Percentiles rank a stretch among this genome's conserved stretches.
These are phyloP conservation scores for Zygoascus ofunaensis DNA, from an alignment of 805 yeast genomes.

Conservation along the genomic window DNA sequence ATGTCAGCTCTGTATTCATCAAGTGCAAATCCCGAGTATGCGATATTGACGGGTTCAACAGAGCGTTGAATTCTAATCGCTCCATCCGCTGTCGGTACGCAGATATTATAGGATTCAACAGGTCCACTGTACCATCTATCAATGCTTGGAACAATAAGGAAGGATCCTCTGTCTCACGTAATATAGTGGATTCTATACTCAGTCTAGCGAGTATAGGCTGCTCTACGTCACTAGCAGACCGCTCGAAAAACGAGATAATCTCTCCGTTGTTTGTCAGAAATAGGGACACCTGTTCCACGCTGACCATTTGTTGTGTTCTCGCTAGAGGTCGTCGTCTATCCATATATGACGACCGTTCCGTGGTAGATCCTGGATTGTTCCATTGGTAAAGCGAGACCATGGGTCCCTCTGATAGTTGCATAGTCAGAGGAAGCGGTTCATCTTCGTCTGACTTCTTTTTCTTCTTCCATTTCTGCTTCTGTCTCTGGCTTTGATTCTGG, in stretches of 20 bases:
- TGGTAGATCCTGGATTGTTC: slow-evolving; percentile 23
- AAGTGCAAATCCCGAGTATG: slow-evolving; percentile 47
- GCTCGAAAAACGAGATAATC: slow-evolving; percentile 49
- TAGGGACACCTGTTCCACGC: slow-evolving; percentile 48
- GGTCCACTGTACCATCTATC: slow-evolving; percentile 46
- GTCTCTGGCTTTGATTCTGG: too few relatives aligned
- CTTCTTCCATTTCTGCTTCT: background rate
- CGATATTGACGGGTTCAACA: slow-evolving; percentile 40
- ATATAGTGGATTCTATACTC: slow-evolving; percentile 36
- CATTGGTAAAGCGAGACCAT: slow-evolving; percentile 27
- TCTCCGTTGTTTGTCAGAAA: slow-evolving; percentile 39
- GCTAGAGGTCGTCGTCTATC: slow-evolving; percentile 40
- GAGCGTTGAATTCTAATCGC: slow-evolving; percentile 44
- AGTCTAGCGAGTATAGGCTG: slow-evolving; percentile 43
- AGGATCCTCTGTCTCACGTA: slow-evolving; percentile 44
- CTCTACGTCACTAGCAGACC: slow-evolving; percentile 45
- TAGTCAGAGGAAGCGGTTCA: slow-evolving; percentile 9
- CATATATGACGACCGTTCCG: slow-evolving; percentile 23
- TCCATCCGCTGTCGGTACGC: slow-evolving; percentile 42
- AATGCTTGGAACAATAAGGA: slow-evolving; percentile 46
- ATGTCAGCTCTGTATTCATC: slow-evolving; percentile 44
- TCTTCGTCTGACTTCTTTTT: background rate
- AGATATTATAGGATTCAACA: slow-evolving; percentile 43
- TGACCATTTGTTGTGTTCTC: slow-evolving; percentile 37
- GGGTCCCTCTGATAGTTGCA: slow-evolving; percentile 7